Conservation (phyloP, 1,284 basidiomycete species). For the Cryptococcus wingfieldii region DNA sequence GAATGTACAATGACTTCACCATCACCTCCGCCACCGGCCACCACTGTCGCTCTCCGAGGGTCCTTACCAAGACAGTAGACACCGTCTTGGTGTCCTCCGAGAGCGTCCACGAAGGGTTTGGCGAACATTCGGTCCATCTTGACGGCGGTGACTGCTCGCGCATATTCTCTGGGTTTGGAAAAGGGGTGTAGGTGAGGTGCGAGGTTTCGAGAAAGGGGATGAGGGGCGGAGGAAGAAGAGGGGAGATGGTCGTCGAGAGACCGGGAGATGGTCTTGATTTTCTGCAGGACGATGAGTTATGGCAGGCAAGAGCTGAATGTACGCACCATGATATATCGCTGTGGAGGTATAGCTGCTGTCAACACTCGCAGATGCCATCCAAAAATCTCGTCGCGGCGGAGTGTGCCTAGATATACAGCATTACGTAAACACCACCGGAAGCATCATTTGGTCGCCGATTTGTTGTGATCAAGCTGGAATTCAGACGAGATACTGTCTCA, state of each 20-base stretch:
- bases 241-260: constrained; percentile 51
- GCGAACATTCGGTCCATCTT: constrained; percentile 98
- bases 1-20: constrained; percentile 92
- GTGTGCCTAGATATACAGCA: no score
- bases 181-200: constrained; percentile 94
- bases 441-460: no score
- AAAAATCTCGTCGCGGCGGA: no score
- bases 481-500: no score
- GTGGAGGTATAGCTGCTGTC: no score
- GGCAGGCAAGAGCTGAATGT: no score
- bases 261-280: constrained; percentile 50
- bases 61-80: constrained; percentile 81
- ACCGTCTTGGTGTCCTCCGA: constrained; percentile 95
- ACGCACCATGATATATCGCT: no score
- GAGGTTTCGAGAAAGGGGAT: constrained; percentile 82
- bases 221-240: constrained; percentile 46
- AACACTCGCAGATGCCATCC: no score
- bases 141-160: constrained; percentile 85
- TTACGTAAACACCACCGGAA: no score
- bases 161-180: constrained; percentile 85
- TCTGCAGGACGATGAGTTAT: constrained; percentile 21
- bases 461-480: no score
- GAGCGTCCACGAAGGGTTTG: constrained; percentile 84
- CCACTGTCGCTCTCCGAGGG: constrained; percentile 67
- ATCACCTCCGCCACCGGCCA: constrained; percentile 95